Conservation (phyloP, 2,329 filamentous ascomycete species). For the Truncatella angustata region DNA sequence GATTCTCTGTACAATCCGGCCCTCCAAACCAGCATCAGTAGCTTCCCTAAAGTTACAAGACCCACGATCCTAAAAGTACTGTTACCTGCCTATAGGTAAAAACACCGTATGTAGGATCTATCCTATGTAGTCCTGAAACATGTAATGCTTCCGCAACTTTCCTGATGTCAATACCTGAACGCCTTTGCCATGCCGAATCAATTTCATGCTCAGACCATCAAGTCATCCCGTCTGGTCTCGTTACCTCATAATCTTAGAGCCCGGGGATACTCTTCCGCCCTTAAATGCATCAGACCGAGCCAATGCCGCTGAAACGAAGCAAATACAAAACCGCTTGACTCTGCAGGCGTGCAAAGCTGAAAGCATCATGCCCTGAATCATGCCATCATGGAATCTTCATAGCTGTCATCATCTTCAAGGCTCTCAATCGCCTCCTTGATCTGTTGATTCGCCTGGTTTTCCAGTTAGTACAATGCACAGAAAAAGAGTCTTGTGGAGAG, state of each 20-base stretch:
- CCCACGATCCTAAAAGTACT: neutral
- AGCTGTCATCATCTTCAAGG: constrained; percentile 75
- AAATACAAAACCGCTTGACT: constrained; percentile 10
- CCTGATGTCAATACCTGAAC: neutral
- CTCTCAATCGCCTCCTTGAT: constrained; percentile 97
- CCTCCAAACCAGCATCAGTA: neutral
- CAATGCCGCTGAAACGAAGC: constrained; percentile 3
- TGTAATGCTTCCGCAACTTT: neutral
- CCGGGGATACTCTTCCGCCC: neutral
- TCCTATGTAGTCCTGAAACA: neutral
- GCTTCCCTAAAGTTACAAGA: constrained; percentile 5
- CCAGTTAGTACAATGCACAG: constrained; percentile 21
- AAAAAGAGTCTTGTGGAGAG: neutral
- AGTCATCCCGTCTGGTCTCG: constrained; percentile 8
- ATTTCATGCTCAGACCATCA: constrained; percentile 8
- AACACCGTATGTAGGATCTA: no score
- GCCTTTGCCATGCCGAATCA: constrained; percentile 6
- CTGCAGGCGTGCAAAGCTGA: neutral
- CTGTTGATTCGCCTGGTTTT: constrained; percentile 73
- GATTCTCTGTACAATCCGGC: neutral
- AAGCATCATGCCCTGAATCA: constrained; percentile 33
- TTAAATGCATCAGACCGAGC: neutral
- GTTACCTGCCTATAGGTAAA: no score
- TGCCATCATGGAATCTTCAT: constrained; percentile 64
- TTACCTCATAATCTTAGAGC: constrained; percentile 1